These are phyloP conservation scores for Phoma sp. DNA, from an alignment of 2,329 filamentous ascomycete species.

Conservation along the genomic window DNA sequence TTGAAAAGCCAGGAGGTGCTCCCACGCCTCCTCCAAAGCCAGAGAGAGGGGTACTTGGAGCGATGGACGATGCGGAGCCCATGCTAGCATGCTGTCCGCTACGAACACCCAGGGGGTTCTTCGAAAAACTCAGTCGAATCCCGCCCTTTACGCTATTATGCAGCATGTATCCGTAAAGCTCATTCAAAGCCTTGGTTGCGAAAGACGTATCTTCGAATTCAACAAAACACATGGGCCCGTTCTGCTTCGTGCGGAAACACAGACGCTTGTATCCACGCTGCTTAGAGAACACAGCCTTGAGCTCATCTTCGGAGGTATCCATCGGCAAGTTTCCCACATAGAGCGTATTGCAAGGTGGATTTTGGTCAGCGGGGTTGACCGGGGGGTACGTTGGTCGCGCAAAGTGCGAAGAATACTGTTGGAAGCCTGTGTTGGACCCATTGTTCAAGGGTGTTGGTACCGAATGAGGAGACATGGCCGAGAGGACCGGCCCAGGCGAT, in stretches of 20 bases:
- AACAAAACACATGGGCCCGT: constrained; percentile 98
- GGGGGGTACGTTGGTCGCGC: constrained; percentile 75
- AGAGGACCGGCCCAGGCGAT: constrained; percentile 53
- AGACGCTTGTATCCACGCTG: constrained; percentile 94
- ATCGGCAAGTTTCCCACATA: constrained; percentile 97
- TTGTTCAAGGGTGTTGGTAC: constrained; percentile 63
- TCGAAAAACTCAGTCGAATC: constrained; percentile 94
- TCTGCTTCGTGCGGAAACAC: constrained; percentile 92
- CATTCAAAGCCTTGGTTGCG: constrained; percentile 87
- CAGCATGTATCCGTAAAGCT: constrained; percentile 84
- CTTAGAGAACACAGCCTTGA: constrained; percentile 91
- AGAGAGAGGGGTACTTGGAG: constrained; percentile 59
- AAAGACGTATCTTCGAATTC: constrained; percentile 95
- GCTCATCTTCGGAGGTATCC: constrained; percentile 91
- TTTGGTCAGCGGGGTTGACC: constrained; percentile 92
- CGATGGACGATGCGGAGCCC: constrained; percentile 57
- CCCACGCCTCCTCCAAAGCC: constrained; percentile 65
- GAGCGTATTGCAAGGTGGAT: constrained; percentile 95
- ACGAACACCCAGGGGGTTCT: constrained; percentile 92
- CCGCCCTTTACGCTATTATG: constrained; percentile 95
- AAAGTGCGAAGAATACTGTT: constrained; percentile 63
- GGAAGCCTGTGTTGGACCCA: constrained; percentile 58
- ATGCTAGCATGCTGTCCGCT: constrained; percentile 69
- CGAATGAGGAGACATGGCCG: constrained; percentile 57
- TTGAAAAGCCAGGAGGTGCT: constrained; percentile 64